phyloP scores from a whole-genome alignment of 768 basidiomycete genomes.

The Rhizopogon salebrosus region DNA sequence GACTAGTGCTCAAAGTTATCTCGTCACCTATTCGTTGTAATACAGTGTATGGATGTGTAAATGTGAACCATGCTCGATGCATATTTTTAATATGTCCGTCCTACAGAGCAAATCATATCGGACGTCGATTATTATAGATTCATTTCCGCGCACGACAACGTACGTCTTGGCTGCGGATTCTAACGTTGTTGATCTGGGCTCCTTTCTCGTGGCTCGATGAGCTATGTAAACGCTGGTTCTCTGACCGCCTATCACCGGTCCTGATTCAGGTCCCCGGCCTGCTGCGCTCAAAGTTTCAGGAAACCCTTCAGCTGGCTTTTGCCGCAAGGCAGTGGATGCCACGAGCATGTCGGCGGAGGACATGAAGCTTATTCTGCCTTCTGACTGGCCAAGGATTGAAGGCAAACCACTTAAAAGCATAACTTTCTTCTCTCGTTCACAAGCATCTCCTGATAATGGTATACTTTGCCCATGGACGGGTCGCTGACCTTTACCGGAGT shows the following conservation, averaged over 20 bases:
- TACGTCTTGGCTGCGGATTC: background rate
- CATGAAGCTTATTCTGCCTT: too few species aligned
- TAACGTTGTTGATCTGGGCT: background rate
- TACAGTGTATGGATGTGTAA: constrained; percentile 2
- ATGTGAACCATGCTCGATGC: constrained; percentile 6
- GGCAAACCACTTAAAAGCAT: too few species aligned
- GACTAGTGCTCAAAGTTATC: constrained; percentile 6
- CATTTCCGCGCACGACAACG: background rate
- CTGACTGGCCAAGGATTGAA: too few species aligned
- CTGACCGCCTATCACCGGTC: background rate
- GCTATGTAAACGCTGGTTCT: background rate
- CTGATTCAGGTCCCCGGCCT: background rate
- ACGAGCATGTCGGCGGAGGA: background rate
- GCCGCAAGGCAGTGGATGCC: background rate
- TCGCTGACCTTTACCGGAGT: background rate
- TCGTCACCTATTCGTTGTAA: too few species aligned
- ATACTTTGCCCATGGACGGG: background rate
- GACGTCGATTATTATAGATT: background rate
- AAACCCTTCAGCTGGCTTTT: background rate
- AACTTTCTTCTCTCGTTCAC: too few species aligned
- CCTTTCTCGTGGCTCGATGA: background rate
- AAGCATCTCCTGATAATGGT: background rate
- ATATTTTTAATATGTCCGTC: background rate
- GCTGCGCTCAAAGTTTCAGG: background rate
- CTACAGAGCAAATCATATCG: background rate